A percentile compares a stretch with the other conserved stretches of the same genome.
phyloP scores from a whole-genome alignment of 2,329 filamentous ascomycete genomes.

The Talaromyces marneffei region DNA sequence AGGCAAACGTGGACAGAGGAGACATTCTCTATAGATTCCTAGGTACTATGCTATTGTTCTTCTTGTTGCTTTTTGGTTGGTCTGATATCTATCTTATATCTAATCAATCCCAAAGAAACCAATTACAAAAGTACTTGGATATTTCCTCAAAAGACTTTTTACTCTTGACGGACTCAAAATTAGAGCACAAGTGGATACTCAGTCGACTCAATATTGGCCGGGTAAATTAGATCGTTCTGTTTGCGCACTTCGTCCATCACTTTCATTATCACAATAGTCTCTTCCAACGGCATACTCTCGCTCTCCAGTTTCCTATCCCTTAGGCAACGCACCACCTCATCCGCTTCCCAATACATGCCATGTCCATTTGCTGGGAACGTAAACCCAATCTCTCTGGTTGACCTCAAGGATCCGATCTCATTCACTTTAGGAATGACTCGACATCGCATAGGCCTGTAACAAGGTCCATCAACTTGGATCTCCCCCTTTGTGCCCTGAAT shows the following conservation, averaged over 20 bases:
- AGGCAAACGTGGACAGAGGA: too few relatives aligned
- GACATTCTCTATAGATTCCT: too few relatives aligned
- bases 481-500: slow-evolving; percentile 78
- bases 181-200: slow-evolving; percentile 50
- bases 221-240: slow-evolving; percentile 58
- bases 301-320: slow-evolving; percentile 74
- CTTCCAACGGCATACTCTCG: slow-evolving; percentile 61
- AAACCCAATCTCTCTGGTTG: slow-evolving; percentile 28
- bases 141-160: too few relatives aligned
- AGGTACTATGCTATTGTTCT: too few relatives aligned
- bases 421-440: slow-evolving; percentile 52
- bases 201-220: slow-evolving; percentile 59
- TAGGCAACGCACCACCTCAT: slow-evolving; percentile 69
- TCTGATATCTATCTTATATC: too few relatives aligned
- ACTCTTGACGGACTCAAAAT: too few relatives aligned
- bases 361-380: slow-evolving; percentile 57
- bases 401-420: background rate
- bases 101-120: too few relatives aligned
- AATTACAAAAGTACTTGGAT: too few relatives aligned
- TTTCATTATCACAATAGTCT: slow-evolving; percentile 83
- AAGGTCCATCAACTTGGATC: slow-evolving; percentile 69
- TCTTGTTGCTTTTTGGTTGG: too few relatives aligned
- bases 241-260: slow-evolving; percentile 64
- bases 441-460: slow-evolving; percentile 63
- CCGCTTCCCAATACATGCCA: slow-evolving; percentile 86